These are phyloP conservation scores for Cunninghamia lanceolata DNA, from an alignment of 75 land plant genomes.

Conservation along the genomic window DNA sequence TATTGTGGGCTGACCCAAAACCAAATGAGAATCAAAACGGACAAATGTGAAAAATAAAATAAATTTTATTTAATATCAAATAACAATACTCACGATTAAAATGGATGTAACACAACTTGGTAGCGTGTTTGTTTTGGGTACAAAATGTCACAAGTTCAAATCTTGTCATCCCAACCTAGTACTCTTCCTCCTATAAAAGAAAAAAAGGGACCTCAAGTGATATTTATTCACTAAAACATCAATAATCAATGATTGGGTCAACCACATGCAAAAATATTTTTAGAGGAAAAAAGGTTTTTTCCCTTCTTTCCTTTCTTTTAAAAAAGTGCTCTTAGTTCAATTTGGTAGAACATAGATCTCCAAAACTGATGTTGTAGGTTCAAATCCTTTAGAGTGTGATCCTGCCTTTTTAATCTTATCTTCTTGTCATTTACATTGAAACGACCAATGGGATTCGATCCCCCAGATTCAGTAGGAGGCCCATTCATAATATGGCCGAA, in stretches of 20 bases:
- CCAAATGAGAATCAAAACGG: too few species aligned
- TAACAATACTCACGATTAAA: too few species aligned
- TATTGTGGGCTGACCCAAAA: too few species aligned
- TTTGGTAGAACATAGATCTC: constrained; percentile 15
- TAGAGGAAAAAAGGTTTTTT: neutral
- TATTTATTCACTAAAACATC: neutral
- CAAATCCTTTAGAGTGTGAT: constrained; percentile 16
- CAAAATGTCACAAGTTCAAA: too few species aligned
- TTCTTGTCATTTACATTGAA: neutral
- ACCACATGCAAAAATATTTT: too few species aligned
- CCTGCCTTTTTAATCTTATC: neutral
- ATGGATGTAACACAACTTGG: neutral
- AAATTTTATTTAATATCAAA: too few species aligned
- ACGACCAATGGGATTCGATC: neutral
- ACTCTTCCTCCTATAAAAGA: too few species aligned
- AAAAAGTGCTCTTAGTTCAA: constrained; percentile 16
- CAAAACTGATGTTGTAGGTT: constrained; percentile 18
- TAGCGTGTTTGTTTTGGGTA: too few species aligned
- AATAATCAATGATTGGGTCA: neutral
- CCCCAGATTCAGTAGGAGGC: neutral
- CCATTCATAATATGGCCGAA: neutral
- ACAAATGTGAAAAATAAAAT: too few species aligned
- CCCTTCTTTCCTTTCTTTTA: neutral
- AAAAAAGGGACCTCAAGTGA: too few species aligned
- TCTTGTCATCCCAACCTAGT: too few species aligned